These are phyloP conservation scores for Phytophthora quininea DNA, from an alignment of 352 stramenopile species.

Conservation along the genomic window DNA sequence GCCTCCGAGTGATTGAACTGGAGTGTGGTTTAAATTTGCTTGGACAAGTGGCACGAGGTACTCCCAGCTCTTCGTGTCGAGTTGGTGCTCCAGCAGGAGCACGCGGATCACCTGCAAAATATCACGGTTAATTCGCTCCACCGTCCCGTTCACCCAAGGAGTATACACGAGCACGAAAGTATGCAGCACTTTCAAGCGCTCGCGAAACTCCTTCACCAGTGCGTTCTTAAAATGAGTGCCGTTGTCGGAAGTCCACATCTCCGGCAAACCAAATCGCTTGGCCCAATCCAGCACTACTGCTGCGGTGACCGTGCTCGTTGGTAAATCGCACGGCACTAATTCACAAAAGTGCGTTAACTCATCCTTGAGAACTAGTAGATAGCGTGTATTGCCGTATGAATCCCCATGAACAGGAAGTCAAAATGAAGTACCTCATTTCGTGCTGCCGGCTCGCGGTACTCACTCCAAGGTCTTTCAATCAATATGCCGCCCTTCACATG, in stretches of 20 bases:
- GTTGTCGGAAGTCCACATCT: not conserved
- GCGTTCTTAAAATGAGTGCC: constrained; percentile 1
- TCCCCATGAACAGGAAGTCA: not conserved
- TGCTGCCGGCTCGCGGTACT: not conserved
- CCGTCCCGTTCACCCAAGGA: not conserved
- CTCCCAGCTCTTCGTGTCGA: not conserved
- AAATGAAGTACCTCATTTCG: constrained; percentile 10
- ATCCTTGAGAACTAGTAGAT: constrained; percentile 2
- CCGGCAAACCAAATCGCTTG: constrained; percentile 1
- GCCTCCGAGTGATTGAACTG: not conserved
- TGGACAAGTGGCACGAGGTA: constrained; percentile 5
- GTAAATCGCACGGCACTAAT: constrained; percentile 3
- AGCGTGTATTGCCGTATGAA: not conserved
- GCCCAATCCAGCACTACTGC: not conserved
- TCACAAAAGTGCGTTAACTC: constrained; percentile 14
- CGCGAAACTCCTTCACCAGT: not conserved
- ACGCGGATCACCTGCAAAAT: constrained; percentile 11
- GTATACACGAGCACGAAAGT: constrained; percentile 9
- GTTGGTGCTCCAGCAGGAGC: constrained; percentile 8
- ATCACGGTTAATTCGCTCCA: constrained; percentile 13
- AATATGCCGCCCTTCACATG: not conserved
- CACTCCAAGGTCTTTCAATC: not conserved
- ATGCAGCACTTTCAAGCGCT: constrained; percentile 3
- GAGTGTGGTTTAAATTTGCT: constrained; percentile 3
- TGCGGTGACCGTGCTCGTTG: constrained; percentile 1